Base-by-base conservation (phyloP, 1,284 basidiomycete genomes). In the Apiotrichum sp. region DNA sequence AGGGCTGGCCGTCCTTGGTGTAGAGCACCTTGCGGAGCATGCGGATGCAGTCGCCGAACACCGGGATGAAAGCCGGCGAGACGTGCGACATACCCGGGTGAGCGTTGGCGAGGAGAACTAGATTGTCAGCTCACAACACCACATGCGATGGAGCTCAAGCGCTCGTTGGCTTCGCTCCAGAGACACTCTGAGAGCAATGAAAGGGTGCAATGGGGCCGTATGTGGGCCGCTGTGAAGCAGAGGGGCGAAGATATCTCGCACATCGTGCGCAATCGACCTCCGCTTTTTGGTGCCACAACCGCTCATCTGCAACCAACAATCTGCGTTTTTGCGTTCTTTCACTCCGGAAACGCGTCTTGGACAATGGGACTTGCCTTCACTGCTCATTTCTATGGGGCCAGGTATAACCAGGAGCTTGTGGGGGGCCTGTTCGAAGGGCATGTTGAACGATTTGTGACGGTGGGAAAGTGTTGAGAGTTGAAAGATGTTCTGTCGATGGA, bases 11-110 rank as follows among this genome's bases (percentile, higher is more conserved):
- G 44, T 66, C 58, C 38, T 80, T 78, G 41, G 92, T 85, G 75
- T 85, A 84, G 45, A 96, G 77, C 4, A 95, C 84, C 53, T 88
- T 79, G 61, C 88, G 81, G 29, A 89, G 86, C 85, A 96, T 86
- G 60, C 87, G 84, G 62, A 98, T 84, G 73, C 86, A 88, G 71
- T 97, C 89, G 41, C 91, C 89, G 65, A 98, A 91, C 55, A 92
- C 83, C 42, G 86, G 84, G 46, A 93, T 83, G 74, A 99, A 98
- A 50, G 92, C 90, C 11, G 87, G 84, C 44, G 91, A 89, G 67
- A 93, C 87, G 77, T 99, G 96, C 47, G 87, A 88, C 79, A 93
- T 84, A 53, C 87, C 86, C 0, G 93, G 69, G 56, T 73, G 66
- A n/a, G 76, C 72, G 43, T 78, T 78, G 57, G 78, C 78, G 33